Evolutionary conservation across 768 basidiomycete genomes (phyloP), one percentile per base, ranked within the genome.

Genomic region (Sporobolomyces pararoseus): DNA sequence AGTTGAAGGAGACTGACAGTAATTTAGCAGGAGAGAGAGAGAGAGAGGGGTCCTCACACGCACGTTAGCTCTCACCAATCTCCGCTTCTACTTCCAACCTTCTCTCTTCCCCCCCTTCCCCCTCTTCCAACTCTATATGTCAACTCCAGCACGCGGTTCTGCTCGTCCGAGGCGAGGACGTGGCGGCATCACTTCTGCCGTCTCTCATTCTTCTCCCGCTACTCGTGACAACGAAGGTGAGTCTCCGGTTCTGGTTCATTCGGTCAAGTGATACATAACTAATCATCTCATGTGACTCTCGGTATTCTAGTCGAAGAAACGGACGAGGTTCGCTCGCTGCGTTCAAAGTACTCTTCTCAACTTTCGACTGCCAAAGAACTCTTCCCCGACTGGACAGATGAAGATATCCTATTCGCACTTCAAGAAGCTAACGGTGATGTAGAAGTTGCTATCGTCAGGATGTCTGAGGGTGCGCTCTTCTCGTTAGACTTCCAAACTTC

Each of bases 341-440:
- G 71, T 9, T 27, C 44, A 29, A 75, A 73, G 71, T 75, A 54
- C 61, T 49, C 53, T n/a, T 23, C 42, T 21, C 58, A 73, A 57
- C 64, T 74, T 19, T 25, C 49, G 52, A 62, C 59, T 12, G 57
- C 65, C 25, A 69, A 66, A 55, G 73, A 65, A 52, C 32, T 76
- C 44, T 76, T 73, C 71, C 63, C 70, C 50, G 70, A 74, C 50
- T 76, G 75, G 75, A 47, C 58, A 51, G 73, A 74, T 35, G 69
- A 76, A 46, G 70, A 71, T 57, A 34, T 73, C 46, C 59, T 74
- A 25, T 67, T 65, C 58, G 68, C 73, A 0, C 46, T 76, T 35
- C 54, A 70, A 47, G 75, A 76, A 21, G 70, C 75, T 17, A 64
- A 64, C 58, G 75, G 75, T 7, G 75, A 76, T 57, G 44, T 76